Conservation (phyloP, 345 rosid species). For the Durio zibethinus region DNA sequence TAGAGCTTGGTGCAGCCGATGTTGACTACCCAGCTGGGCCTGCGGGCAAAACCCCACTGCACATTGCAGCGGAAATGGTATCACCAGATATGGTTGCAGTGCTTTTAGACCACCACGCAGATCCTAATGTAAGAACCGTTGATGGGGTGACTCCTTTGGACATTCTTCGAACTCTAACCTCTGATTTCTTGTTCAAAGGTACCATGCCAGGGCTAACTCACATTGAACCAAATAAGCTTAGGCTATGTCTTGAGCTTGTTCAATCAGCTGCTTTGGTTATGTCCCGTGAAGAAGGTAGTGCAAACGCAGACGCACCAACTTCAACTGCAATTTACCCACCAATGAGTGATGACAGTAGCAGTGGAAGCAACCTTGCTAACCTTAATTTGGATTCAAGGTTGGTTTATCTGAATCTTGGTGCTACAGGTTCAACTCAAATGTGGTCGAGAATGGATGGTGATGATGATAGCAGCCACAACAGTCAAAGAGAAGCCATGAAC, state of each 20-base stretch:
- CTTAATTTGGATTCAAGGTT: constrained; percentile 74
- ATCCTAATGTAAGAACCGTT: constrained; percentile 85
- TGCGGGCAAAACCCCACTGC: constrained; percentile 84
- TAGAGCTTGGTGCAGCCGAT: constrained; percentile 95
- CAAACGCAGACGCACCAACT: constrained; percentile 35
- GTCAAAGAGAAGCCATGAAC: constrained; percentile 53
- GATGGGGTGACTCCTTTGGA: constrained; percentile 92
- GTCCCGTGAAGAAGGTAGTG: constrained; percentile 90
- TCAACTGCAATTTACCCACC: constrained; percentile 55
- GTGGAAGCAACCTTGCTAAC: constrained; percentile 36
- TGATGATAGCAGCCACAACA: constrained; percentile 46
- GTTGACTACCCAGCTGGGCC: constrained; percentile 95
- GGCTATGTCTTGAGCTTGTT: constrained; percentile 94
- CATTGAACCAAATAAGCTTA: constrained; percentile 89
- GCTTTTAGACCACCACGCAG: constrained; percentile 89
- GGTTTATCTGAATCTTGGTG: constrained; percentile 91
- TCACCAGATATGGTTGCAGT: constrained; percentile 99
- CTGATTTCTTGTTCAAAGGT: constrained; percentile 98
- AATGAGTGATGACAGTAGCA: constrained; percentile 57
- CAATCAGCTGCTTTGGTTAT: constrained; percentile 95
- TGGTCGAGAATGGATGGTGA: constrained; percentile 58
- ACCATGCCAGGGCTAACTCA: constrained; percentile 92
- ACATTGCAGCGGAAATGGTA: constrained; percentile 95
- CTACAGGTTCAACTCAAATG: constrained; percentile 56
- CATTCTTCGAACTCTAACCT: constrained; percentile 85